phyloP scores from a whole-genome alignment of 2,329 filamentous ascomycete species.

The Madurella mycetomatis region DNA sequence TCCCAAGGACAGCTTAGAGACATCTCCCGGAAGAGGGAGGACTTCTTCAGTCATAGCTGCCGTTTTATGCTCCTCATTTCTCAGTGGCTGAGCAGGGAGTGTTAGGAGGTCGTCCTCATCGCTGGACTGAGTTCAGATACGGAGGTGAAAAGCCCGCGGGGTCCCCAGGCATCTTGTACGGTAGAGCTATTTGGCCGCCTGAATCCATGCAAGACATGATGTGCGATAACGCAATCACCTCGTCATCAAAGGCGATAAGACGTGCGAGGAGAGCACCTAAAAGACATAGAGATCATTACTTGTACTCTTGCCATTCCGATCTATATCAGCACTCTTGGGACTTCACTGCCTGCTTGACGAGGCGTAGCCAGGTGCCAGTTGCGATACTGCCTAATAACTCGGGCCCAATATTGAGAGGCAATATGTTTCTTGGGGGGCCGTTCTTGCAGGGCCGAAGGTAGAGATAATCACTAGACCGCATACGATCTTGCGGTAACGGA shows the following conservation, averaged over 20 bases:
- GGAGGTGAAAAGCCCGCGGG: neutral
- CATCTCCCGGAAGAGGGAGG: too few relatives aligned
- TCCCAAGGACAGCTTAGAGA: too few relatives aligned
- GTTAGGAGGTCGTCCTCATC: too few relatives aligned
- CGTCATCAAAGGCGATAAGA: neutral
- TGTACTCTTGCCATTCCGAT: neutral
- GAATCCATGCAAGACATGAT: neutral
- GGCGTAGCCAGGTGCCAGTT: neutral
- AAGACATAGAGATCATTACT: neutral
- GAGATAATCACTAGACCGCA: too few relatives aligned
- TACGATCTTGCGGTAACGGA: too few relatives aligned
- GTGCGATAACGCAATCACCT: constrained; percentile 15
- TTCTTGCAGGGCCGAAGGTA: too few relatives aligned
- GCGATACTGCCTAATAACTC: neutral
- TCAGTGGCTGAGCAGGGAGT: too few relatives aligned
- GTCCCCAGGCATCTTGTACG: neutral
- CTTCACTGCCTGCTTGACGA: neutral
- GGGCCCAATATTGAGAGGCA: too few relatives aligned
- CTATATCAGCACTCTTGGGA: neutral
- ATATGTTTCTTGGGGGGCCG: too few relatives aligned
- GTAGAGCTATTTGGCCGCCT: neutral
- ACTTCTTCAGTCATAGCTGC: too few relatives aligned
- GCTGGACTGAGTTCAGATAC: neutral
- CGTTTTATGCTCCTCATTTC: too few relatives aligned
- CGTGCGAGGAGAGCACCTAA: neutral